phyloP scores from a whole-genome alignment of 345 rosid genomes.

The Citrus maxima region DNA sequence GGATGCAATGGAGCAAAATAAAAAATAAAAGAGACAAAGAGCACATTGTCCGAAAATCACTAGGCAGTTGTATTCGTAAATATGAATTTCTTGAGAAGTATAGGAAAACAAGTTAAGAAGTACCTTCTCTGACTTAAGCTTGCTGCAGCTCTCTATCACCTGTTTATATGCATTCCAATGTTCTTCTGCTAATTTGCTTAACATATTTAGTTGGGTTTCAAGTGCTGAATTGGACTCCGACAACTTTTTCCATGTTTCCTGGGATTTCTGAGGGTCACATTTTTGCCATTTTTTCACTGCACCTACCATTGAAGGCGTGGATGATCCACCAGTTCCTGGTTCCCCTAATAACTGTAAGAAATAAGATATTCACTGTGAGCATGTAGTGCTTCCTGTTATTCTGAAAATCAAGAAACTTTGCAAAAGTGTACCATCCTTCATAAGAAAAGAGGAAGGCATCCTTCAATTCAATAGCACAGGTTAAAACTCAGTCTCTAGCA shows the following conservation, averaged over 20 bases:
- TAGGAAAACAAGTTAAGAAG: conserved; percentile 9
- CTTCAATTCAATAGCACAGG: not conserved
- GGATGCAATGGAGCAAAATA: not conserved
- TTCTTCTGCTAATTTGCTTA: conserved; percentile 75
- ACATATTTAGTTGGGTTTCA: conserved; percentile 54
- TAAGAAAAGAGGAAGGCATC: not conserved
- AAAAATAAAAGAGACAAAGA: not conserved
- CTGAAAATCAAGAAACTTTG: not conserved
- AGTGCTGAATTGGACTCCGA: conserved; percentile 72
- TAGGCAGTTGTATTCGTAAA: not conserved
- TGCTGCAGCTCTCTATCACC: conserved; percentile 64
- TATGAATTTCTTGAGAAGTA: not conserved
- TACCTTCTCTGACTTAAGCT: conserved; percentile 68
- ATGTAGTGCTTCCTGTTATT: conserved; percentile 1
- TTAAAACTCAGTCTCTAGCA: not conserved
- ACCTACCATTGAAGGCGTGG: conserved; percentile 98
- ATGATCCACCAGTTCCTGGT: conserved; percentile 97
- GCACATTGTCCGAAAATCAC: not conserved
- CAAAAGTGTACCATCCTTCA: not conserved
- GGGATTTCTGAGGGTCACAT: conserved; percentile 74
- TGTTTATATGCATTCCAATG: conserved; percentile 60
- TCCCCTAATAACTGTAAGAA: conserved; percentile 75
- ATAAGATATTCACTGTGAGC: conserved; percentile 14
- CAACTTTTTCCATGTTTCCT: conserved; percentile 76
- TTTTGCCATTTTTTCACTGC: conserved; percentile 96